Percentiles rank a stretch among this genome's conserved stretches.
These are phyloP conservation scores for Melampsora larici-populina DNA, from an alignment of 1,284 basidiomycete genomes.

Conservation along the genomic window DNA sequence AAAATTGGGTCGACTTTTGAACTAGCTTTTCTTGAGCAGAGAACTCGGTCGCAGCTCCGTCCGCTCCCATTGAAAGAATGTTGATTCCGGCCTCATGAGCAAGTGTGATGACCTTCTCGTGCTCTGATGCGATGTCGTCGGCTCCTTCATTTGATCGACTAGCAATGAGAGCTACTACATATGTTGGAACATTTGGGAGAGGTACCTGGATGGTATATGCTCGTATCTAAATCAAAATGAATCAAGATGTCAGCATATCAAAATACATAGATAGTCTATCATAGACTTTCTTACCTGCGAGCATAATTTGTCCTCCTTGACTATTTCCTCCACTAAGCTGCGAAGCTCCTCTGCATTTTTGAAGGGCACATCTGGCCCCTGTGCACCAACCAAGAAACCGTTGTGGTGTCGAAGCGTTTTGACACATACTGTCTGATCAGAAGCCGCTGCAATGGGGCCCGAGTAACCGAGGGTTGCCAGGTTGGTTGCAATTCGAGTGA, in stretches of 20 bases:
- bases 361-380: conserved; percentile 20
- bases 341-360: background rate
- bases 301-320: background rate
- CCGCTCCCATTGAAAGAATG: conserved; percentile 1
- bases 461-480: background rate
- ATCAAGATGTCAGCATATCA: background rate
- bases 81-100: conserved; percentile 6
- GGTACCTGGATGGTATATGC: too few species aligned
- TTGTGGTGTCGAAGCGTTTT: conserved; percentile 5
- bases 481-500: background rate
- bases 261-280: background rate
- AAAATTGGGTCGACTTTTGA: background rate
- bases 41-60: conserved; percentile 13
- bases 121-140: background rate
- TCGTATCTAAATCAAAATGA: background rate
- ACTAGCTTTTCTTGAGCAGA: background rate
- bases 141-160: conserved; percentile 3
- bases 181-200: too few species aligned
- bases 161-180: conserved; percentile 8
- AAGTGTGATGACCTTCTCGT: too few species aligned
- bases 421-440: conserved; percentile 16
- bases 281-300: conserved; percentile 8
- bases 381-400: conserved; percentile 14
- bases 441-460: conserved; percentile 1
- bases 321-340: background rate